Evolutionary conservation across 2,329 filamentous ascomycete species (phyloP).

Genomic region (Apiospora marii): DNA sequence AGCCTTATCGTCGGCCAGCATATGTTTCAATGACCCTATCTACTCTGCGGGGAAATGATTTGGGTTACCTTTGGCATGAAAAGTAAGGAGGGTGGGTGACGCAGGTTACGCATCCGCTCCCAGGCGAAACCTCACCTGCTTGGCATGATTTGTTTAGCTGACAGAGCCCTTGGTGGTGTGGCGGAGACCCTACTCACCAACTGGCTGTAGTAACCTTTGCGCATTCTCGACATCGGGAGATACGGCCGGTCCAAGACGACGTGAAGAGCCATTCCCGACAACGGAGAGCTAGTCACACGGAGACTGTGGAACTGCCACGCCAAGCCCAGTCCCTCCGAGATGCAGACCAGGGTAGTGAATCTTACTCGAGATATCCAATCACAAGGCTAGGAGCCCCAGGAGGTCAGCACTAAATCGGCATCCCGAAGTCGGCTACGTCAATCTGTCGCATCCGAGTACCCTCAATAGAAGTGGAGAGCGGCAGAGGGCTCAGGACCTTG

Average conservation of each 20-base stretch:
- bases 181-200: slow-evolving; percentile 10
- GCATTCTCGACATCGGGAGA: neutral
- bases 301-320: neutral
- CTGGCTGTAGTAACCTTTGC: slow-evolving; percentile 8
- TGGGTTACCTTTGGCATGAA: neutral
- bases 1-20: slow-evolving; percentile 3
- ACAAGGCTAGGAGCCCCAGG: neutral
- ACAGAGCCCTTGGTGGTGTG: slow-evolving; percentile 1
- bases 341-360: neutral
- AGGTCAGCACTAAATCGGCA: slow-evolving; percentile 14
- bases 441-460: slow-evolving; percentile 1
- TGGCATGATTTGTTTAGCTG: neutral
- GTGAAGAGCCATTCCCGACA: neutral
- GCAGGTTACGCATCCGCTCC: neutral
- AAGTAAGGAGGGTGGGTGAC: neutral
- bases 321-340: slow-evolving; percentile 13
- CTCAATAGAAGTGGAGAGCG: neutral
- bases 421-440: slow-evolving; percentile 16
- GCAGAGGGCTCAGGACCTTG: slow-evolving; percentile 1
- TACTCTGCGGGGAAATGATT: neutral
- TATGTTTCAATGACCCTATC: neutral
- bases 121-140: neutral
- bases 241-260: neutral
- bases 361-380: slow-evolving; percentile 1
- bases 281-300: slow-evolving; percentile 9